Conservation (phyloP, 225 moss, liverwort and hornwort genomes). For the Straminergon stramineum region DNA sequence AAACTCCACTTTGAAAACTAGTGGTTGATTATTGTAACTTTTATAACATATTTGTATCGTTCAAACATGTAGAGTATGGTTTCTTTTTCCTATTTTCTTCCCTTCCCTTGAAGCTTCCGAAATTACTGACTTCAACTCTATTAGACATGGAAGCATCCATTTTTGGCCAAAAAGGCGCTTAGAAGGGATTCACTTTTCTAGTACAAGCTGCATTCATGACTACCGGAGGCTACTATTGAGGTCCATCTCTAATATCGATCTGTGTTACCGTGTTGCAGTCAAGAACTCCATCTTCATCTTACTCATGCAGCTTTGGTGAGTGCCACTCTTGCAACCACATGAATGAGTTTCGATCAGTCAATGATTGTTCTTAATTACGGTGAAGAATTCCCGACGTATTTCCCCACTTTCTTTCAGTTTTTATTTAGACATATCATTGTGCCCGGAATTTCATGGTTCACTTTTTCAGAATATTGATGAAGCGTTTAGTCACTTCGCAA, state of each 20-base stretch:
- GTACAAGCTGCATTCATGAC: neutral
- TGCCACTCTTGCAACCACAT: neutral
- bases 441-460: neutral
- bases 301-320: constrained; percentile 52
- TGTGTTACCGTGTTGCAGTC: constrained; percentile 21
- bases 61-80: neutral
- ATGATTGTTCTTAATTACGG: neutral
- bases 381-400: neutral
- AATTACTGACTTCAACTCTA: neutral
- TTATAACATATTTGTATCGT: neutral
- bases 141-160: neutral
- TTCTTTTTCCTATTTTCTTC: neutral
- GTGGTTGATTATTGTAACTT: neutral
- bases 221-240: neutral
- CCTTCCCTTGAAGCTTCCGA: neutral
- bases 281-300: constrained; percentile 42
- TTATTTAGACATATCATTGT: neutral
- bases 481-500: neutral
- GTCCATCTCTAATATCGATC: neutral
- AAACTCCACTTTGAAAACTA: neutral
- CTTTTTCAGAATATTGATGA: neutral
- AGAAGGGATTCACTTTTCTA: neutral
- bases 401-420: neutral
- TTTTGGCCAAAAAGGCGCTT: neutral
- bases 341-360: neutral